phyloP scores from a whole-genome alignment of 225 moss, liverwort and hornwort species.

The Lunularia cruciata region DNA sequence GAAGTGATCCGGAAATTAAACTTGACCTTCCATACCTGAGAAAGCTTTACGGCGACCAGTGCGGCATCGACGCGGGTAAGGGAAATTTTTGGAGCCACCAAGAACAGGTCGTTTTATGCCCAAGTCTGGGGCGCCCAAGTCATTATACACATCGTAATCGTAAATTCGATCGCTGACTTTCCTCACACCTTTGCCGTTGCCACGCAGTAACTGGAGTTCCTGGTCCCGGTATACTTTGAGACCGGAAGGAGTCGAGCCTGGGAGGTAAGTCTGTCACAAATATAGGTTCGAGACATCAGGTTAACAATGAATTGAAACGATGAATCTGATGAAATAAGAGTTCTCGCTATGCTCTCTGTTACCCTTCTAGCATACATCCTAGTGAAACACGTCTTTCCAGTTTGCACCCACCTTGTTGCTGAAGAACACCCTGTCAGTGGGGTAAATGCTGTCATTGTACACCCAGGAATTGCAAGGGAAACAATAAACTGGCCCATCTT shows the following conservation, averaged over 20 bases:
- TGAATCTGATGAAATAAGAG: too few species aligned
- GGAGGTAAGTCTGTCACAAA: slow-evolving; percentile 49
- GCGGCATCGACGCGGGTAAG: slow-evolving; percentile 56
- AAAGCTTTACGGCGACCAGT: slow-evolving; percentile 42
- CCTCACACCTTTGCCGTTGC: slow-evolving; percentile 47
- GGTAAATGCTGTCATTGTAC: slow-evolving; percentile 41
- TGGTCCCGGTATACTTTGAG: slow-evolving; percentile 40
- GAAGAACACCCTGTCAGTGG: slow-evolving; percentile 56
- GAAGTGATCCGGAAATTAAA: too few species aligned
- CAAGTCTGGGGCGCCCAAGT: slow-evolving; percentile 50
- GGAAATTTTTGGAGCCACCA: slow-evolving; percentile 39
- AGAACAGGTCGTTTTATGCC: slow-evolving; percentile 43
- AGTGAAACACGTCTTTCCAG: too few species aligned
- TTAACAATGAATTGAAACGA: too few species aligned
- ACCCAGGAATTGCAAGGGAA: slow-evolving; percentile 65
- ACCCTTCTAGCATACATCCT: too few species aligned
- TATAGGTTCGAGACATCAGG: too few species aligned
- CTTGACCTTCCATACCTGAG: too few species aligned
- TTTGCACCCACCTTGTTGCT: slow-evolving; percentile 56
- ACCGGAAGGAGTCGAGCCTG: slow-evolving; percentile 47
- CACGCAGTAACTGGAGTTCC: slow-evolving; percentile 42
- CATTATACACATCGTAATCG: slow-evolving; percentile 58
- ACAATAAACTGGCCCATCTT: slow-evolving; percentile 22
- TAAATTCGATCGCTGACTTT: slow-evolving; percentile 57
- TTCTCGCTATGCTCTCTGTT: too few species aligned